Conservation (phyloP, 2,329 filamentous ascomycete genomes). For the Apiospora marii region DNA sequence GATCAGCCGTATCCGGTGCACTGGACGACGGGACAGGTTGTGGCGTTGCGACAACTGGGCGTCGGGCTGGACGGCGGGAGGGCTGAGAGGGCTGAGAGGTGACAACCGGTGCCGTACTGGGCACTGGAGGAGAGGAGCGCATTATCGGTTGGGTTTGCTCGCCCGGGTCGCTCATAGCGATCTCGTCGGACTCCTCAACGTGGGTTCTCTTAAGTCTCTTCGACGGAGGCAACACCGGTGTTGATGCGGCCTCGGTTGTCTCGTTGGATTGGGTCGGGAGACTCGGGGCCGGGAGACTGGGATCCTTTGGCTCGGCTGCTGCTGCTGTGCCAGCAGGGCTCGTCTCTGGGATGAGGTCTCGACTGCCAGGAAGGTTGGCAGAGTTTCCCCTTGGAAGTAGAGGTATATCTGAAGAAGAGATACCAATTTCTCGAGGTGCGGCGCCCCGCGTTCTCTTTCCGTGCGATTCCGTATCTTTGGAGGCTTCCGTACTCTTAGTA, state of each 20-base stretch:
- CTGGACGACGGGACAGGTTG: not conserved
- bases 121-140: conserved; percentile 21
- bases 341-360: conserved; percentile 13
- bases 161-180: not conserved
- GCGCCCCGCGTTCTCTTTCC: not conserved
- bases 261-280: not conserved
- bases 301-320: not conserved
- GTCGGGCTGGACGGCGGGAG: conserved; percentile 2
- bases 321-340: conserved; percentile 25
- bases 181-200: not conserved
- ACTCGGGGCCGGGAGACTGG: not conserved
- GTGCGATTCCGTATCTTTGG: not conserved
- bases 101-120: conserved; percentile 27
- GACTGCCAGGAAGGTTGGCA: not conserved
- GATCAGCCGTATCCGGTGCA: not conserved
- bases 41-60: not conserved
- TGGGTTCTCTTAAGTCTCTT: not conserved
- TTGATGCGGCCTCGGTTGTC: not conserved
- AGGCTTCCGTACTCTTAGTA: conserved; percentile 12
- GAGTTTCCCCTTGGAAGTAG: not conserved
- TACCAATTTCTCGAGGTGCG: not conserved
- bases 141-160: conserved; percentile 6
- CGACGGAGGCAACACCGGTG: not conserved
- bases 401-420: conserved; percentile 2
- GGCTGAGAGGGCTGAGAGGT: conserved; percentile 4